Conservation (phyloP, 1,284 basidiomycete genomes). For the Meripilus lineatus region DNA sequence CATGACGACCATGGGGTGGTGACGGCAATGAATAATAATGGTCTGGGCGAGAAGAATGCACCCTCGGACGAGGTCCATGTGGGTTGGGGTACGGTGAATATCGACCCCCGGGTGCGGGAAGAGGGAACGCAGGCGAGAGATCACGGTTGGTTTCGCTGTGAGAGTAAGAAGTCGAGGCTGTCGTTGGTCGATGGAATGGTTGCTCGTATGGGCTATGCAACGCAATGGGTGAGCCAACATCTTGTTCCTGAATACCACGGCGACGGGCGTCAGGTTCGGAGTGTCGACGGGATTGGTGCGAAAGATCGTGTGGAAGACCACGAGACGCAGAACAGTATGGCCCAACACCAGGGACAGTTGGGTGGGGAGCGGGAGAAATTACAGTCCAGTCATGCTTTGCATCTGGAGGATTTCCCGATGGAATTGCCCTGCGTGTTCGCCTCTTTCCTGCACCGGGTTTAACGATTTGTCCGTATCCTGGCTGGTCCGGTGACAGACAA, state of each 20-base stretch:
- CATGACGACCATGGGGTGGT: not conserved
- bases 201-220: slow-evolving; percentile 4
- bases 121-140: slow-evolving; percentile 10
- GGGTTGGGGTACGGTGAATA: slow-evolving; percentile 41
- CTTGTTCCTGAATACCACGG: slow-evolving; percentile 10
- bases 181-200: slow-evolving; percentile 9
- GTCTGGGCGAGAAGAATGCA: not conserved
- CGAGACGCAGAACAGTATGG: slow-evolving; percentile 6
- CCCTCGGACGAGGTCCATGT: slow-evolving; percentile 13
- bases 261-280: slow-evolving; percentile 4
- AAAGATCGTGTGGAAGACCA: slow-evolving; percentile 13
- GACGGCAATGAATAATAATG: not conserved
- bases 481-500: slow-evolving; percentile 75
- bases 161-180: slow-evolving; percentile 7
- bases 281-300: slow-evolving; percentile 14
- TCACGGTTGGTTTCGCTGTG: not conserved
- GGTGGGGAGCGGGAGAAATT: slow-evolving; percentile 16
- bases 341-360: slow-evolving; percentile 7
- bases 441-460: slow-evolving; percentile 57
- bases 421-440: slow-evolving; percentile 47
- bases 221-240: slow-evolving; percentile 6
- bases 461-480: slow-evolving; percentile 77
- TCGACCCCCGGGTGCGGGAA: slow-evolving; percentile 17
- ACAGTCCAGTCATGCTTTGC: slow-evolving; percentile 23
- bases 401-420: slow-evolving; percentile 18